Percentiles rank a stretch among this genome's conserved stretches.
phyloP scores from a whole-genome alignment of 2,329 filamentous ascomycete species.

The Colletotrichum sidae region DNA sequence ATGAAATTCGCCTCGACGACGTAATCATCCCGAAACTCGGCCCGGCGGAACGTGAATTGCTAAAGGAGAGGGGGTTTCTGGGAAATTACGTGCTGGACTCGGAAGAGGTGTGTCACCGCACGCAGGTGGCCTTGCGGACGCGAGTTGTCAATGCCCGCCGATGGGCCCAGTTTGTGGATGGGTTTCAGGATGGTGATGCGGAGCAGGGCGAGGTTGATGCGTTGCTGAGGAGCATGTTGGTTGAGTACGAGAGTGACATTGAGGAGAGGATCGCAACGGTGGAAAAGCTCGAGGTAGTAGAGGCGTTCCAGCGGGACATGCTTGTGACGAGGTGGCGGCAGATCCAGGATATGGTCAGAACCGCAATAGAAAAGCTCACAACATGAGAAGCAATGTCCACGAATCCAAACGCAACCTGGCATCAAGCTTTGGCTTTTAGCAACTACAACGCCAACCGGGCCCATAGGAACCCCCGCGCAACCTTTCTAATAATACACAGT shows the following conservation, averaged over 20 bases:
- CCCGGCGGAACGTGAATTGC: conserved; percentile 46
- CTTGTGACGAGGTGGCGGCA: conserved; percentile 56
- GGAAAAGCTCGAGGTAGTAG: conserved; percentile 44
- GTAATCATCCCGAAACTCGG: conserved; percentile 55
- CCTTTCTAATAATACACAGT: conserved; percentile 34
- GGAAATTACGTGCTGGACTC: conserved; percentile 64
- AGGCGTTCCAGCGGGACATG: conserved; percentile 51
- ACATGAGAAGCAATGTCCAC: conserved; percentile 4
- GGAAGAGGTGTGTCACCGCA: conserved; percentile 64
- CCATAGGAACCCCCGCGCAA: conserved; percentile 7
- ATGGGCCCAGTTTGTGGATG: conserved; percentile 61
- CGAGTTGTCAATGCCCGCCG: conserved; percentile 49
- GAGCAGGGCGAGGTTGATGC: conserved; percentile 52
- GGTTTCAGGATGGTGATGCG: conserved; percentile 57
- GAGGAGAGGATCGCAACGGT: conserved; percentile 45
- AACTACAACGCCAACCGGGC: conserved; percentile 32
- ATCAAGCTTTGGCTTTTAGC: conserved; percentile 16
- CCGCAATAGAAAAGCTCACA: conserved; percentile 47
- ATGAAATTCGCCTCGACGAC: conserved; percentile 61
- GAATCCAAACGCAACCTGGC: background rate
- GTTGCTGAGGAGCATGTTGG: conserved; percentile 52
- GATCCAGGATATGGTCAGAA: conserved; percentile 51
- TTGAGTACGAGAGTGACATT: conserved; percentile 49
- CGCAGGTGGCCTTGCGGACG: conserved; percentile 63
- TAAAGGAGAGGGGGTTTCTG: conserved; percentile 61